Evolutionary conservation across 1,284 basidiomycete species (phyloP).

Genomic region (Sporisorium reilianum): DNA sequence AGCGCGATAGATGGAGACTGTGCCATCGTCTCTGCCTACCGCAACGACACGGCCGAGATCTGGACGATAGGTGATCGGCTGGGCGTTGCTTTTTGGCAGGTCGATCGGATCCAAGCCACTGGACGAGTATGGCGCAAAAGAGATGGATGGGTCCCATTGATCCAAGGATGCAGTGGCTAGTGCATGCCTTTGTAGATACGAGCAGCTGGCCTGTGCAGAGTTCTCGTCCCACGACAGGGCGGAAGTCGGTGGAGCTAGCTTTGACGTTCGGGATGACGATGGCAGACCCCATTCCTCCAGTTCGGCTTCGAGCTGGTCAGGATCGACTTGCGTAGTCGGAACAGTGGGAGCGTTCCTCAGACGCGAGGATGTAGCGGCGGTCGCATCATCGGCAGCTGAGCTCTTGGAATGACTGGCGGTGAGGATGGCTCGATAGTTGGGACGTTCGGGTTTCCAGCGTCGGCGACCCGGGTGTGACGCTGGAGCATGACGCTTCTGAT

Average conservation of each 20-base stretch:
- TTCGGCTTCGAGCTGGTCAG: conserved; percentile 31
- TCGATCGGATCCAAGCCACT: conserved; percentile 18
- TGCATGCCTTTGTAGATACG: not conserved
- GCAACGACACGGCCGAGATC: conserved; percentile 31
- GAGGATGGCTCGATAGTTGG: conserved; percentile 39
- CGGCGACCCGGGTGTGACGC: conserved; percentile 11
- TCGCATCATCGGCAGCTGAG: not conserved
- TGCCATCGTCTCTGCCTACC: conserved; percentile 40
- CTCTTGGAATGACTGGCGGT: conserved; percentile 3
- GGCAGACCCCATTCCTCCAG: conserved; percentile 40
- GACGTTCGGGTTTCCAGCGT: conserved; percentile 33
- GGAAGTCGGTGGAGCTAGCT: conserved; percentile 22
- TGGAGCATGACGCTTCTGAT: conserved; percentile 8
- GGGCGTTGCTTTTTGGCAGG: not conserved
- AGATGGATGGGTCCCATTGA: conserved; percentile 46
- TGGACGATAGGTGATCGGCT: conserved; percentile 26
- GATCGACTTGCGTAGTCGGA: not conserved
- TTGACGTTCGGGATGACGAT: conserved; percentile 7
- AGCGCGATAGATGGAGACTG: conserved; percentile 29
- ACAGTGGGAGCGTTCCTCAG: not conserved
- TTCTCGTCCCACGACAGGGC: conserved; percentile 49
- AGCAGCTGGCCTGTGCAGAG: conserved; percentile 25
- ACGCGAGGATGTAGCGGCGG: conserved; percentile 5
- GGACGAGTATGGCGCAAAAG: conserved; percentile 35
- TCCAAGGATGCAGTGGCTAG: conserved; percentile 13